Conservation (phyloP, 805 yeast genomes). For the Candida hispaniensis region DNA sequence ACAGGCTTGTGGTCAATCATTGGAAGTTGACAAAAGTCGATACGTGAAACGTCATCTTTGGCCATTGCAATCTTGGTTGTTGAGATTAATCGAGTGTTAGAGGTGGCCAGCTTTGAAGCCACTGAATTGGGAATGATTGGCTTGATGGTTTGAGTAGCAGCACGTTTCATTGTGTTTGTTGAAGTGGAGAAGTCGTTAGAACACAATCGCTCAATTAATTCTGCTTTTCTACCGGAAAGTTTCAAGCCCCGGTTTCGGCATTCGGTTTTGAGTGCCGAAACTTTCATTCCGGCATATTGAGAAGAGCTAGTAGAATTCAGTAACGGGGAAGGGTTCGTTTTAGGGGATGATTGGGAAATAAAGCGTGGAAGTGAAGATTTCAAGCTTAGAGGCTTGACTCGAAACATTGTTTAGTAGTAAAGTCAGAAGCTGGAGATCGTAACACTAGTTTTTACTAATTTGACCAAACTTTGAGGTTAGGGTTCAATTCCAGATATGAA, state of each 20-base stretch:
- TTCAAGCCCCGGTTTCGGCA: slow-evolving; percentile 51
- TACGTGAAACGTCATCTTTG: slow-evolving; percentile 29
- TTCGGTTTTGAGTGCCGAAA: slow-evolving; percentile 46
- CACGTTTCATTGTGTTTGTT: slow-evolving; percentile 19
- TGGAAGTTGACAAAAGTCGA: slow-evolving; percentile 31
- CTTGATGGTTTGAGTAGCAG: not conserved
- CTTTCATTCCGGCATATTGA: slow-evolving; percentile 35
- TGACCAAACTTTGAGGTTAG: no score
- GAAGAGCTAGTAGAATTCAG: slow-evolving; percentile 22
- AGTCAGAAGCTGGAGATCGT: no score
- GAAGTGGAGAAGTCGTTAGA: slow-evolving; percentile 20
- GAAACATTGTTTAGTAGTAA: slow-evolving; percentile 4
- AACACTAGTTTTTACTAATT: no score
- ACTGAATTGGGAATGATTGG: not conserved
- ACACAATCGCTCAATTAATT: slow-evolving; percentile 35
- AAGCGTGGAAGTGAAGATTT: slow-evolving; percentile 18
- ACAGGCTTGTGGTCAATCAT: slow-evolving; percentile 28
- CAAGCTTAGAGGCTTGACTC: slow-evolving; percentile 2
- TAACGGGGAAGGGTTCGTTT: slow-evolving; percentile 28
- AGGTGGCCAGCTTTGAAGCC: not conserved
- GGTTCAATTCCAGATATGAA: no score
- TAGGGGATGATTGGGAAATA: slow-evolving; percentile 24
- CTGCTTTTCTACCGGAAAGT: slow-evolving; percentile 51
- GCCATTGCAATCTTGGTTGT: slow-evolving; percentile 22
- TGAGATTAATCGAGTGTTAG: slow-evolving; percentile 16